Evolutionary conservation across 306 rosid genomes (phyloP), one percentile per base, ranked within the genome.

Genomic region (Cicer bijugum): DNA sequence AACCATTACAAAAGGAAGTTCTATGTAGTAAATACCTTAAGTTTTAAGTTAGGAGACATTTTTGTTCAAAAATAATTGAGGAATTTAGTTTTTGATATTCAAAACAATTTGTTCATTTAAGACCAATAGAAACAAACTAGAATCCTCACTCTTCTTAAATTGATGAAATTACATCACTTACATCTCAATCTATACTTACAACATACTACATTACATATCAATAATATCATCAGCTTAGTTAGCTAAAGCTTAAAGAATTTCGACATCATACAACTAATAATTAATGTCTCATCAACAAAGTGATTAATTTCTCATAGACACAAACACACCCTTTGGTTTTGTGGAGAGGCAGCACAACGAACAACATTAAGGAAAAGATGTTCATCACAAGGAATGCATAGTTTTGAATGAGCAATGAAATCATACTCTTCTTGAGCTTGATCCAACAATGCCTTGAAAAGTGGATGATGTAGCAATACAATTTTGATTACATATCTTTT

Each of bases 311-410:
- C 51, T 85, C 75, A 82, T 23, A 85, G 78, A 60, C 85, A 67
- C 7, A 82, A 70, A 75, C 83, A 67, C 37, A 72, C 42, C 47
- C 79, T 46, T 65, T 77, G 74, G 17, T 69, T 71, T 17, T 82
- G 84, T 0, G 92, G 85, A 28, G 84, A 86, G 79, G 67, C 78
- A 12, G 93, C 93, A 3, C 91, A 88, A 10, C 85, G 83, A 51
- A 91, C 82, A 20, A 94, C 92, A 69, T 46, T 61, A 20, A 84
- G 87, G 78, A 94, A 91, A 51, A 89, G 87, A 79, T 69, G 81
- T 80, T 87, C 99, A 38, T 91, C 93, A 19, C 99, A 91, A 8
- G 96, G 97, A 56, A 95, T 90, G 50, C 91, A 86, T 74, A 95
- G 93, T 77, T 87, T 91, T 0, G 96, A 83, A 71, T 82, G 65